phyloP scores from a whole-genome alignment of 441 rosid species.

The California macrophylla region DNA sequence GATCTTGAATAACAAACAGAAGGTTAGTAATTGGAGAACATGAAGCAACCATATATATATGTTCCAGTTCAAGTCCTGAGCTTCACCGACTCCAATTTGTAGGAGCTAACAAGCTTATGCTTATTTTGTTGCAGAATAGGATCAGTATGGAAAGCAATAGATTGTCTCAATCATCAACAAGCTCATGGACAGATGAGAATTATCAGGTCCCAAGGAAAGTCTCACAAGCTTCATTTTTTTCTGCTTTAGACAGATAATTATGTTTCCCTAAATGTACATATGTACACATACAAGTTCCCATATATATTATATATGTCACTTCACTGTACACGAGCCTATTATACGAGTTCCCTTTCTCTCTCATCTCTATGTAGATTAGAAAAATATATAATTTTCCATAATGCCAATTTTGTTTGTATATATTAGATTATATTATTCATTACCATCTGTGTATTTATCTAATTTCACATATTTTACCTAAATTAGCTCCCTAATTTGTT shows the following conservation, averaged over 20 bases:
- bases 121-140: conserved; percentile 35
- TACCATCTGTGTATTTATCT: too few relatives aligned
- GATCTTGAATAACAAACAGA: conserved; percentile 40
- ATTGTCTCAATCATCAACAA: conserved; percentile 39
- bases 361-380: too few relatives aligned
- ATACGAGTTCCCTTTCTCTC: conserved; percentile 15
- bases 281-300: background rate
- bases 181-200: conserved; percentile 38
- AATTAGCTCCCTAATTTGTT: too few relatives aligned
- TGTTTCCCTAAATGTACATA: background rate
- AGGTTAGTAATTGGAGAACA: conserved; percentile 35
- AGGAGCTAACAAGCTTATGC: conserved; percentile 5
- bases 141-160: conserved; percentile 44
- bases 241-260: conserved; percentile 40
- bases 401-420: too few relatives aligned
- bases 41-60: background rate
- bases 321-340: background rate
- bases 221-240: conserved; percentile 47
- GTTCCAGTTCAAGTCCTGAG: background rate
- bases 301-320: background rate
- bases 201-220: conserved; percentile 49
- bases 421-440: too few relatives aligned
- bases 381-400: too few relatives aligned
- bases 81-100: background rate
- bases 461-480: too few relatives aligned